These are phyloP conservation scores for Arabidopsis arenosa DNA, from an alignment of 345 rosid species.

Conservation along the genomic window DNA sequence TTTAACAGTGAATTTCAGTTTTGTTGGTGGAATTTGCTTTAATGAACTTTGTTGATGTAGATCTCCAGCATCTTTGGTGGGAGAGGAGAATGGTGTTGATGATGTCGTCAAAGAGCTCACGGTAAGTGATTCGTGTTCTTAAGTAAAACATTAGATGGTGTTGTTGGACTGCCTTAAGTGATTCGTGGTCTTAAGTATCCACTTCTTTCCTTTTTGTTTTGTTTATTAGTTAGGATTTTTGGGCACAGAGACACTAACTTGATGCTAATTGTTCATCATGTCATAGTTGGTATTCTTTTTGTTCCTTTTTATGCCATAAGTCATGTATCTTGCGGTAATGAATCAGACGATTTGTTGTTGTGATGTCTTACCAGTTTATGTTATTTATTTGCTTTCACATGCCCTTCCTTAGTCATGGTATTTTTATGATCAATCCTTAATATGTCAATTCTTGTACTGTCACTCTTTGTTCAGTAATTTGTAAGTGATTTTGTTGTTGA, in stretches of 20 bases:
- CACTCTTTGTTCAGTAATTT: constrained; percentile 11
- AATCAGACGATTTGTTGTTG: neutral
- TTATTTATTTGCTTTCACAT: constrained; percentile 10
- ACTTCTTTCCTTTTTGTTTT: neutral
- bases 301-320: neutral
- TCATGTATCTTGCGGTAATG: neutral
- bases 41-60: constrained; percentile 33
- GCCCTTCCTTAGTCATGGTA: neutral
- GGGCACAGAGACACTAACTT: neutral
- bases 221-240: constrained; percentile 12
- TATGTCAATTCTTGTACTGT: constrained; percentile 2
- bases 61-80: constrained; percentile 14
- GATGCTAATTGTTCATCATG: neutral
- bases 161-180: constrained; percentile 9
- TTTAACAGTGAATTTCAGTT: neutral
- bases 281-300: constrained; percentile 9
- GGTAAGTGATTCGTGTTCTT: constrained; percentile 33
- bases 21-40: constrained; percentile 2
- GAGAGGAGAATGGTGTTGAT: constrained; percentile 8
- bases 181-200: neutral
- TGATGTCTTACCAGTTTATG: neutral
- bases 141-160: neutral
- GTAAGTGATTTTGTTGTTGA: neutral
- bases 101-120: constrained; percentile 1
- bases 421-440: neutral